A percentile compares a stretch with the other conserved stretches of the same genome.
These are phyloP conservation scores for Phytophthora rubi DNA, from an alignment of 352 stramenopile genomes.

Conservation along the genomic window DNA sequence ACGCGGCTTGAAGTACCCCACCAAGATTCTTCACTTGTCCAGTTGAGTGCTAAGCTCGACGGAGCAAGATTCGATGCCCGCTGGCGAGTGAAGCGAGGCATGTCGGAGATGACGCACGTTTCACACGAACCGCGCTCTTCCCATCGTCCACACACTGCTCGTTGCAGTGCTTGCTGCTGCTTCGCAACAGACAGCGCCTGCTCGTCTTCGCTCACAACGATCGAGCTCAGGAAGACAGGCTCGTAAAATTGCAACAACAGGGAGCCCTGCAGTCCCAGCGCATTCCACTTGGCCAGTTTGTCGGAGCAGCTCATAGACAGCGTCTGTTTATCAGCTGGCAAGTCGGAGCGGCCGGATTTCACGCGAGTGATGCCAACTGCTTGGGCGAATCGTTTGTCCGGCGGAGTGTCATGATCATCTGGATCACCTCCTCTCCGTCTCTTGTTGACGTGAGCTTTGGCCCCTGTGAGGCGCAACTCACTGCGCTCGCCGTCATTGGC, in stretches of 20 bases:
- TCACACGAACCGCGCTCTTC: constrained; percentile 27
- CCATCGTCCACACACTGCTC: constrained; percentile 50
- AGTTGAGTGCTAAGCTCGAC: constrained; percentile 67
- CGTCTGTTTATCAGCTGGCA: constrained; percentile 85
- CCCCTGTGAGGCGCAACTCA: constrained; percentile 66
- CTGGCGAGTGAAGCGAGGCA: constrained; percentile 28
- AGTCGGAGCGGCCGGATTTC: constrained; percentile 93
- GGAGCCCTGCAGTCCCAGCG: constrained; percentile 83
- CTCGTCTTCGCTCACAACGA: constrained; percentile 58
- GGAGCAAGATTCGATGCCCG: constrained; percentile 19
- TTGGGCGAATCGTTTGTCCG: constrained; percentile 73
- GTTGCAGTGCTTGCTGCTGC: constrained; percentile 54
- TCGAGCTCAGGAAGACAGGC: constrained; percentile 52
- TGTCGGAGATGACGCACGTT: constrained; percentile 27
- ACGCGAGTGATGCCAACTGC: constrained; percentile 76
- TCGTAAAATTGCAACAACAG: constrained; percentile 74
- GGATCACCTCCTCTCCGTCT: constrained; percentile 11
- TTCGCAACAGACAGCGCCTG: constrained; percentile 38
- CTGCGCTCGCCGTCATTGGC: constrained; percentile 32
- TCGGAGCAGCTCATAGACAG: constrained; percentile 94
- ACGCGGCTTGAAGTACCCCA: constrained; percentile 25
- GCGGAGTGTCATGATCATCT: background rate
- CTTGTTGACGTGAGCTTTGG: constrained; percentile 54
- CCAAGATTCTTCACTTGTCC: constrained; percentile 48
- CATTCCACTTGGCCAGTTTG: constrained; percentile 91